Conservation (phyloP, 192 early-diverging fungal genomes). For the Coemansia umbellata region DNA sequence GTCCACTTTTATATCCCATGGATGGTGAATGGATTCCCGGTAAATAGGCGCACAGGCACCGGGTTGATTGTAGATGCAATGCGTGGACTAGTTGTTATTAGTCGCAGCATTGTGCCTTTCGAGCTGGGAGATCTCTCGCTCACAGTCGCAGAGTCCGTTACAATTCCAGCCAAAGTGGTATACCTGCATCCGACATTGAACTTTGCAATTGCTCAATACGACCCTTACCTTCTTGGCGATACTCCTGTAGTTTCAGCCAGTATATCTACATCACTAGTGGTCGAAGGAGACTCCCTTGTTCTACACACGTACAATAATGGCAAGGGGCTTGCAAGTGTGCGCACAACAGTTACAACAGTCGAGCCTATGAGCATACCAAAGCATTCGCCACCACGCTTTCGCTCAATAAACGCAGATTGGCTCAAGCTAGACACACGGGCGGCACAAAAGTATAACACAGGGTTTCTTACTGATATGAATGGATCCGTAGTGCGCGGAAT, state of each 20-base stretch:
- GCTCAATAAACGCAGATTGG: constrained; percentile 27
- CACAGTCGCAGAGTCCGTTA: constrained; percentile 81
- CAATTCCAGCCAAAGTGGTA: constrained; percentile 74
- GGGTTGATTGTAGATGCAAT: constrained; percentile 75
- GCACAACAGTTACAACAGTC: constrained; percentile 56
- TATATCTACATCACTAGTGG: constrained; percentile 54
- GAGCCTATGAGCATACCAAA: constrained; percentile 54
- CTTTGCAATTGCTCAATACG: constrained; percentile 74
- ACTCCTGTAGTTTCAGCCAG: constrained; percentile 64
- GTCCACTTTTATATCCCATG: constrained; percentile 32
- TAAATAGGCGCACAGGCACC: constrained; percentile 20
- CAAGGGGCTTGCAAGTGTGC: constrained; percentile 53
- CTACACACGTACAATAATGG: constrained; percentile 57
- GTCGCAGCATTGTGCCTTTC: constrained; percentile 76
- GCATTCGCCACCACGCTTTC: constrained; percentile 14
- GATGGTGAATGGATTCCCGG: constrained; percentile 9
- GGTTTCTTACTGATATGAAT: constrained; percentile 24
- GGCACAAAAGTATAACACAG: constrained; percentile 11
- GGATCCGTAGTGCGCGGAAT: constrained; percentile 16
- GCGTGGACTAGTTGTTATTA: constrained; percentile 73
- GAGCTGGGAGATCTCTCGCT: constrained; percentile 74
- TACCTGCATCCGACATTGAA: constrained; percentile 84
- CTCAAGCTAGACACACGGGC: constrained; percentile 20
- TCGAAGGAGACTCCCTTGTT: constrained; percentile 58
- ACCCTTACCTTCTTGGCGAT: constrained; percentile 65